phyloP scores from a whole-genome alignment of 192 early-diverging fungal species.

The Backusella australiensis region DNA sequence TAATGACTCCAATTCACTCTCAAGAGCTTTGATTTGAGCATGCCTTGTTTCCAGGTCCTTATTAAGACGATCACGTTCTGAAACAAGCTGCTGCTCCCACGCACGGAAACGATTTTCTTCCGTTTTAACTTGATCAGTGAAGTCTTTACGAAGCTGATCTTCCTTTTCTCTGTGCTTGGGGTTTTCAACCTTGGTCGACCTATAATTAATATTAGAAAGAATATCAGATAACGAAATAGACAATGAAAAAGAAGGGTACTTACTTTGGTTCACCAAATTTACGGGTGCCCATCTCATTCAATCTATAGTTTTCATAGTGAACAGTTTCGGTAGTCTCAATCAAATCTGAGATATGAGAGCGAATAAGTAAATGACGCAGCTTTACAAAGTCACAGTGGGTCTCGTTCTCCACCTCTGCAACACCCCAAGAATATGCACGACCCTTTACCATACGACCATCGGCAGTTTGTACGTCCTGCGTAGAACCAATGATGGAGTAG shows the following conservation, averaged over 20 bases:
- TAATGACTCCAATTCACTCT: conserved; percentile 69
- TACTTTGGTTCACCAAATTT: conserved; percentile 84
- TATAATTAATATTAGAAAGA: conserved; percentile 14
- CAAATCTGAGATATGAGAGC: conserved; percentile 96
- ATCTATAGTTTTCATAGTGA: conserved; percentile 95
- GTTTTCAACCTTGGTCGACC: conserved; percentile 74
- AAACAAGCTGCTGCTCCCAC: conserved; percentile 97
- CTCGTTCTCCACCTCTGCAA: conserved; percentile 96
- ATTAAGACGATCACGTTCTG: conserved; percentile 97
- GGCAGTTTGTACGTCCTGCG: conserved; percentile 74
- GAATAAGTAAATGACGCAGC: conserved; percentile 82
- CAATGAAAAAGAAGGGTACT: not conserved
- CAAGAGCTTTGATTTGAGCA: conserved; percentile 89
- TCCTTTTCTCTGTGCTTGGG: conserved; percentile 98
- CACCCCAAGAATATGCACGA: conserved; percentile 89
- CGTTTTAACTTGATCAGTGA: conserved; percentile 95
- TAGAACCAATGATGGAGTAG: conserved; percentile 92
- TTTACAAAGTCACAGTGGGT: conserved; percentile 95
- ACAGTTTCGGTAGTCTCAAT: conserved; percentile 90
- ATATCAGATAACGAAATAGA: not conserved
- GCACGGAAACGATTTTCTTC: conserved; percentile 98
- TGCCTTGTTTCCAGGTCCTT: conserved; percentile 98
- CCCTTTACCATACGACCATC: conserved; percentile 92
- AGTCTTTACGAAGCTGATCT: conserved; percentile 91
- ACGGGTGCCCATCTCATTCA: conserved; percentile 85